Base-by-base conservation (phyloP, 768 basidiomycete genomes). In the Russula lepida region DNA sequence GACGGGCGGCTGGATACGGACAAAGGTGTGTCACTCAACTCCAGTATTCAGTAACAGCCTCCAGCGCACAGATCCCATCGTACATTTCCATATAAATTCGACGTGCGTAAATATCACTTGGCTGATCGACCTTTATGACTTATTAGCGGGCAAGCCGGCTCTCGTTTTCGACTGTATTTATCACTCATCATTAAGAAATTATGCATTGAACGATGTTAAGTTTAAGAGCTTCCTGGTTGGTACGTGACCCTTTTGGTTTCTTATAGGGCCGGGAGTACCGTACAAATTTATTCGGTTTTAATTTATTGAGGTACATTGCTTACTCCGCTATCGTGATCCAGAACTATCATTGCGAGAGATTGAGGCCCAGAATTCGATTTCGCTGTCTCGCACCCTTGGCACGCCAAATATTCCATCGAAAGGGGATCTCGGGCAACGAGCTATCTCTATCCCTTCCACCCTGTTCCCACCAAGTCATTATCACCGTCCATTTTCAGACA, bases 351-450 rank as follows among this genome's bases (percentile, higher is more conserved):
- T 89, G 4, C 85, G 86, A 66, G 82, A 81, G 9, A 80, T 88
- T 49, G 86, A 89, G 72, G 77, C 78, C 0, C 84, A 86, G 63
- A 78, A 80, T 8, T 68, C 76, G 4, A 68, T 89, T n/a, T 64
- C 75, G 0, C 78, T 91, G 47, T 88, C 89, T 1, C 81, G 88
- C 25, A 77, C 81, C 51, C 82, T 92, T 62, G 79, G 79, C 25
- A 86, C 81, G 0, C 89, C 89, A 6, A 92, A 92, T 71, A 88
- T 92, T 55, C 73, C 79, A 3, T 83, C 84, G 55, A 92, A 92
- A 70, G 89, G 89, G n/a, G 80, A 77, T 66, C 79, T 85, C 2
- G 68, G 69, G 28, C 78, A 83, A 15, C 82, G 88, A 35, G 79
- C 78, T 13, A 83, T 83, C 1, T 69, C 75, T 44, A 75, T 91